Conservation (phyloP, 2,329 filamentous ascomycete species). For the Tolypocladium capitatum region DNA sequence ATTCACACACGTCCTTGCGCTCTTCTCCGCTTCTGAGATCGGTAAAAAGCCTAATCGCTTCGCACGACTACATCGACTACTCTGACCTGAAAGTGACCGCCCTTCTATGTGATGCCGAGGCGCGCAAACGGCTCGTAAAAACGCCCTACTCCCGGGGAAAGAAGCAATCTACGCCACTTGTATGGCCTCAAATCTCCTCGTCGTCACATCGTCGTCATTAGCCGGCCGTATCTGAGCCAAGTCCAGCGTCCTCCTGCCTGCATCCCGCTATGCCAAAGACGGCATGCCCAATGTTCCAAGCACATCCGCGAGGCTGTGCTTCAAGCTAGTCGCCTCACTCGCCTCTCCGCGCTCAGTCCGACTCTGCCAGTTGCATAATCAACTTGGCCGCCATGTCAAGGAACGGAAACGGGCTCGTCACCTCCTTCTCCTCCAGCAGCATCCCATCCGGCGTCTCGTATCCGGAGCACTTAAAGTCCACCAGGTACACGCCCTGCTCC, state of each 20-base stretch:
- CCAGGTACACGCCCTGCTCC: constrained; percentile 82
- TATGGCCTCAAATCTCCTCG: not conserved
- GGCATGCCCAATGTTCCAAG: not conserved
- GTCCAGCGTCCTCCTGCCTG: not conserved
- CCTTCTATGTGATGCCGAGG: not conserved
- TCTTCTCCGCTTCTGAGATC: too few species aligned
- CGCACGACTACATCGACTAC: not conserved
- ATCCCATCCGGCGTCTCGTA: constrained; percentile 73
- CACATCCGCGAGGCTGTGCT: too few species aligned
- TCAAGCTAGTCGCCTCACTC: not conserved
- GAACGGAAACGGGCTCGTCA: constrained; percentile 90
- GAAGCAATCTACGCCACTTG: not conserved
- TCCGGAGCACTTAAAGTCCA: constrained; percentile 96
- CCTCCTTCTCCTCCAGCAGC: constrained; percentile 79
- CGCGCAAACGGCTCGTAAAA: not conserved
- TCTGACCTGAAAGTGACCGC: not conserved
- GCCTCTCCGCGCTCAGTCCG: constrained; percentile 33
- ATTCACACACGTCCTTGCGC: not conserved
- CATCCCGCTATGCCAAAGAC: not conserved
- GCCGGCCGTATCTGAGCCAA: not conserved
- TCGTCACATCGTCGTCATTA: not conserved
- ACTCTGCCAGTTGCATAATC: constrained; percentile 85
- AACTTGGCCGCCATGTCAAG: constrained; percentile 83
- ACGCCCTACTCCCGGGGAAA: not conserved
- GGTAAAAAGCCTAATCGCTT: not conserved